Conservation (phyloP, 2,329 filamentous ascomycete genomes). For the Penicillium sp. region DNA sequence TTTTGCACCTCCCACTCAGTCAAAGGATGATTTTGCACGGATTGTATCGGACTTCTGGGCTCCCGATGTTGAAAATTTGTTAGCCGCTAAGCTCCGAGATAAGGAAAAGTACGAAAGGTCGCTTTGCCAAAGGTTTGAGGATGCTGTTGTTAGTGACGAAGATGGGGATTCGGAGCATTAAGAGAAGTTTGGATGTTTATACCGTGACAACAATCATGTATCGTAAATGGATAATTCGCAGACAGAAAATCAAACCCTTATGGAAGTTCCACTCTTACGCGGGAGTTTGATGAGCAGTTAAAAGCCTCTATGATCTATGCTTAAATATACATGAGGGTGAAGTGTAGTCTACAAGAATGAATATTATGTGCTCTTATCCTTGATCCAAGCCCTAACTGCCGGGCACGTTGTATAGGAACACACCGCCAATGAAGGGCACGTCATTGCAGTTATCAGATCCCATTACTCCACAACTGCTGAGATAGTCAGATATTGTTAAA, state of each 20-base stretch:
- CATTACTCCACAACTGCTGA: not conserved
- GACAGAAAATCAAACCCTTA: not conserved
- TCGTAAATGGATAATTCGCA: not conserved
- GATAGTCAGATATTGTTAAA: not conserved
- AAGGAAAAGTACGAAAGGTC: conserved; percentile 20
- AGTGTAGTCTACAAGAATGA: not conserved
- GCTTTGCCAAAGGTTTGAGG: conserved; percentile 15
- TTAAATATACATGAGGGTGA: not conserved
- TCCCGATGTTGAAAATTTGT: conserved; percentile 7
- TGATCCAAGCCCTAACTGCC: not conserved
- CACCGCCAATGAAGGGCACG: not conserved
- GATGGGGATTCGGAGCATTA: not conserved
- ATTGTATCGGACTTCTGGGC: conserved; percentile 20
- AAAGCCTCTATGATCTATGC: not conserved
- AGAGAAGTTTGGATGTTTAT: too few species aligned
- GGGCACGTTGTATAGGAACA: not conserved
- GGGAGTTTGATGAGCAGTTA: too few species aligned
- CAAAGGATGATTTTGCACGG: conserved; percentile 12
- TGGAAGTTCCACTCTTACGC: not conserved
- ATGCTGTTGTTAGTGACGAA: not conserved
- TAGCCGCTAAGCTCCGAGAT: conserved; percentile 18
- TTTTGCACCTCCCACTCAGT: conserved; percentile 9
- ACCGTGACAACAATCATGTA: not conserved
- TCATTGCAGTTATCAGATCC: not conserved
- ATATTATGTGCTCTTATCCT: not conserved